phyloP scores from a whole-genome alignment of 2,329 filamentous ascomycete genomes.

The Penicillium occitanis region DNA sequence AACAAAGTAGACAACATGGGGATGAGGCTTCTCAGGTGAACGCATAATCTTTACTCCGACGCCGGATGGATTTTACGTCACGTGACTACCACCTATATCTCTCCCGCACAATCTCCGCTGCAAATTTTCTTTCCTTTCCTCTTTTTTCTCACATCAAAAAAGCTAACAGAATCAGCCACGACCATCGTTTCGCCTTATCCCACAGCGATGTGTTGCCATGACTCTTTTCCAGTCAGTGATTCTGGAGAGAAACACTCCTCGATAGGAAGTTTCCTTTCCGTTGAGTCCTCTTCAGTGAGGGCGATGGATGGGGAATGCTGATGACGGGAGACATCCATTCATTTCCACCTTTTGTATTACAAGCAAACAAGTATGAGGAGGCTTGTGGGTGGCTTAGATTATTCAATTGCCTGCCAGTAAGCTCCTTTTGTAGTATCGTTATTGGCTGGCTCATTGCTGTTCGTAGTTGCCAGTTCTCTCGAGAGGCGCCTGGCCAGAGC shows the following conservation, averaged over 20 bases:
- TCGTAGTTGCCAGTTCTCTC: neutral
- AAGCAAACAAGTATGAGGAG: neutral
- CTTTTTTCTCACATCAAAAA: conserved; percentile 58
- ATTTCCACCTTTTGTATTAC: neutral
- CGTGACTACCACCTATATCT: conserved; percentile 32
- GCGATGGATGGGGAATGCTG: conserved; percentile 70
- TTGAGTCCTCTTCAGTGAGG: conserved; percentile 68
- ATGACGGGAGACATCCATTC: conserved; percentile 60
- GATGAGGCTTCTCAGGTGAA: neutral
- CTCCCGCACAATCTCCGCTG: conserved; percentile 18
- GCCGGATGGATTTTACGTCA: conserved; percentile 29
- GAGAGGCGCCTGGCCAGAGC: neutral
- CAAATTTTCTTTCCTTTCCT: conserved; percentile 26
- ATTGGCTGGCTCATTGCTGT: neutral
- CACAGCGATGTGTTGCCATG: conserved; percentile 70
- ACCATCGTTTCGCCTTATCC: conserved; percentile 57
- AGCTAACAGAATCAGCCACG: conserved; percentile 67
- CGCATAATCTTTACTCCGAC: conserved; percentile 23
- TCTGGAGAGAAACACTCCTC: conserved; percentile 62
- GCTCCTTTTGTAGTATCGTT: neutral
- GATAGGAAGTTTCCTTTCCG: conserved; percentile 71
- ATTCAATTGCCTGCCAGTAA: neutral
- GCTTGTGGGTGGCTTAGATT: conserved; percentile 10
- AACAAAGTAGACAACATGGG: neutral
- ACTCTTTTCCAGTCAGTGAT: conserved; percentile 53